Base-by-base conservation (phyloP, 768 basidiomycete genomes). In the Naematelia encephala region DNA sequence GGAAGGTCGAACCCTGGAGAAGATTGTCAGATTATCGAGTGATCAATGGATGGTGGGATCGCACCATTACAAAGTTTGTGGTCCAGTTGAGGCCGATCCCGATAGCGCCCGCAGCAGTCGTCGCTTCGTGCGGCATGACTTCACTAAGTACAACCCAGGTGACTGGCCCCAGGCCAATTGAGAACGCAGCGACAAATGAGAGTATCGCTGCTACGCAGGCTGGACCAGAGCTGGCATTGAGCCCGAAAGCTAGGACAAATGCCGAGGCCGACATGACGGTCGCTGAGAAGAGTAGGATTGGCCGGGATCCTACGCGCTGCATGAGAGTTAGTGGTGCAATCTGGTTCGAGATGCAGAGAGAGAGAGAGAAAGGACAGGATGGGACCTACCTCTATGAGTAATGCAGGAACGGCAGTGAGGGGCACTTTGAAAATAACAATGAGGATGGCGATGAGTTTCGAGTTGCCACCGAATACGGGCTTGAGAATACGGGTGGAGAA, bases 61-160 rank as follows among this genome's bases (percentile, higher is more conserved):
- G n/a, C n/a, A 57, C 60, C 65, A 74, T 69, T 16, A 55, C 30
- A 49, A 71, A 74, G 39, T 67, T 72, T 13, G 59, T 54, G 5
- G 48, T 60, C 70, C 69, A 74, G 69, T 89, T 90, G 12, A 87
- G 61, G 12, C 87, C 86, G 22, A 91, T 78, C 0, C 84, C 86
- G 8, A 88, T 80, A 1, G 89, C 87, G 1, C 89, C 89, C 5
- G 89, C 79, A 2, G 88, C 84, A n/a, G 87, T 89, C 14, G 86
- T 85, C 51, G 88, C 88, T 84, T 88, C 58, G 29, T 82, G 77
- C 1, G 90, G 91, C 19, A 91, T 87, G 27, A 94, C 86, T 73
- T 97, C 91, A 14, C 90, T 84, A 29, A 92, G 86, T 77, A 96
- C 86, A 26, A 97, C 87, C 73, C 91, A 97, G 0, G 92, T 91